phyloP scores from a whole-genome alignment of 257 asterid genomes.

The Nicotiana tabacum region DNA sequence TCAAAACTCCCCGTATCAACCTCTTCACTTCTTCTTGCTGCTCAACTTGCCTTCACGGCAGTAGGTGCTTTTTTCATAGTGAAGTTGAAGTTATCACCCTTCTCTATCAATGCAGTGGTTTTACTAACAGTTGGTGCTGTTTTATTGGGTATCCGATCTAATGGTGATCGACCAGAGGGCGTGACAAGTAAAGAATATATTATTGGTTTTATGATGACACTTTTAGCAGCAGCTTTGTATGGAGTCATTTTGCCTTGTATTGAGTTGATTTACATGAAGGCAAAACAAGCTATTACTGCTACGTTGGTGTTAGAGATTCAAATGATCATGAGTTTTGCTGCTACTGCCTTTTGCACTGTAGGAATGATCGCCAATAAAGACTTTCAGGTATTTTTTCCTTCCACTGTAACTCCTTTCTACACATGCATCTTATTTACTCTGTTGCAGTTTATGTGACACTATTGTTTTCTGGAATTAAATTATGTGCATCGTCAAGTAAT shows the following conservation, averaged over 20 bases:
- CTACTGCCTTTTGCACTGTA: neutral
- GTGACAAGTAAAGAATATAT: neutral
- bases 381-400: neutral
- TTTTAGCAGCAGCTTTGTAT: neutral
- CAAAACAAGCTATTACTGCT: neutral
- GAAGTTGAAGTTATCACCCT: neutral
- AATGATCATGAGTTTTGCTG: neutral
- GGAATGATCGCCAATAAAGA: neutral
- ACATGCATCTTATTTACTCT: no score
- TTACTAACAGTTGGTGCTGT: neutral
- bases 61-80: neutral
- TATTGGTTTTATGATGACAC: neutral
- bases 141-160: neutral
- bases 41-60: neutral
- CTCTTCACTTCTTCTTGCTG: neutral
- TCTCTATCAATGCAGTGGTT: neutral
- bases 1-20: neutral
- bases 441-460: no score
- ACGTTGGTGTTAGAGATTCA: neutral
- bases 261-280: neutral
- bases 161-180: neutral
- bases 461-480: no score
- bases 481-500: no score
- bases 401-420: no score
- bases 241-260: neutral